Percentiles rank a stretch among this genome's conserved stretches.
These are phyloP conservation scores for Fraxinus greggii DNA, from an alignment of 305 asterid genomes.

Conservation along the genomic window DNA sequence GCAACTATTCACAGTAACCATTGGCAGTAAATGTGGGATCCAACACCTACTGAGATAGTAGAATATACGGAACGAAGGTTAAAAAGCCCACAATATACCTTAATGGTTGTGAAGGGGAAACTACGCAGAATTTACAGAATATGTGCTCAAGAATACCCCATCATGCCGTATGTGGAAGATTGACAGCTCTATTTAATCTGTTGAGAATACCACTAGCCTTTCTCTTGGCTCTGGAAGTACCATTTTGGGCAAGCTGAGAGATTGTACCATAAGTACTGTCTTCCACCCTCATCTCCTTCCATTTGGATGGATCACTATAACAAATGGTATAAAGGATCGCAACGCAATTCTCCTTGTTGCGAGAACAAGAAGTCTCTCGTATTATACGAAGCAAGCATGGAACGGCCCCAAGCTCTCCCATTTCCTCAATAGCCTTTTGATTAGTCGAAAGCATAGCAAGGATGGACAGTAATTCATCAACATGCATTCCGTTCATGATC, in stretches of 20 bases:
- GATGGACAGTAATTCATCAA: constrained; percentile 45
- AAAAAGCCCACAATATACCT: constrained; percentile 21
- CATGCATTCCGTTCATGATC: constrained; percentile 28
- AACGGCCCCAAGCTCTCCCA: constrained; percentile 44
- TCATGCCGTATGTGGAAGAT: constrained; percentile 45
- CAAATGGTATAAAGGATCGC: constrained; percentile 45
- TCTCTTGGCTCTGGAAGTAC: constrained; percentile 52
- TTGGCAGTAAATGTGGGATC: not conserved
- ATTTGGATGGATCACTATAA: constrained; percentile 37
- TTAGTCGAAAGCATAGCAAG: constrained; percentile 46
- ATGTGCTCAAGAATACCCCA: constrained; percentile 12
- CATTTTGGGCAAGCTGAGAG: constrained; percentile 38
- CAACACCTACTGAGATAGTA: constrained; percentile 6
- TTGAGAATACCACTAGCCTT: constrained; percentile 53
- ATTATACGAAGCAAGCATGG: constrained; percentile 37
- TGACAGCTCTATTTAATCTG: constrained; percentile 36
- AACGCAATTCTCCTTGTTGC: constrained; percentile 47
- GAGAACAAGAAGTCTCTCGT: constrained; percentile 36
- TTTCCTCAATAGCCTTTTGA: constrained; percentile 44
- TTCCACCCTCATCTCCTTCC: constrained; percentile 44
- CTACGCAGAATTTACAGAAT: constrained; percentile 41
- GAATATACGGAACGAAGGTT: constrained; percentile 32
- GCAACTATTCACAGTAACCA: not conserved
- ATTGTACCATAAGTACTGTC: constrained; percentile 37
- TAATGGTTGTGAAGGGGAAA: not conserved